Conservation (phyloP, 2,329 filamentous ascomycete species). For the Gaeumannomyces sp. region DNA sequence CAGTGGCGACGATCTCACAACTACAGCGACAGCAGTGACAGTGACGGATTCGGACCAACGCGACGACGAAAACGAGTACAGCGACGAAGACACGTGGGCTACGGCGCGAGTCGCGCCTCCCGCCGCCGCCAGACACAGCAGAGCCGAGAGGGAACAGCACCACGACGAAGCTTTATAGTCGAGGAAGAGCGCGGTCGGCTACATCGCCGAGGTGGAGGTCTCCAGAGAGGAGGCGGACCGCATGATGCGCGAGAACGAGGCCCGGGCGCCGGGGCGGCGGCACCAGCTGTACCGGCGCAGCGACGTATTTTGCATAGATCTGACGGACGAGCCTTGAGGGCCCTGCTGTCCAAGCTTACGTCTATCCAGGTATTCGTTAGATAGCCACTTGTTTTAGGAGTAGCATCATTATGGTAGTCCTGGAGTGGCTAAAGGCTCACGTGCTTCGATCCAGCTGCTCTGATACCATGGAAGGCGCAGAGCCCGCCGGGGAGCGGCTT, state of each 20-base stretch:
- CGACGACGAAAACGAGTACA: neutral
- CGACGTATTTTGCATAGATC: slow-evolving; percentile 6
- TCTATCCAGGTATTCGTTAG: no score
- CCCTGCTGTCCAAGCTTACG: no score
- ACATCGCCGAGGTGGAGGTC: slow-evolving; percentile 21
- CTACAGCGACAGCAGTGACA: neutral
- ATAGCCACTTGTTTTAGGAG: no score
- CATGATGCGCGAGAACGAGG: slow-evolving; percentile 11
- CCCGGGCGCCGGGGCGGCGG: neutral
- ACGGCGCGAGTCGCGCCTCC: neutral
- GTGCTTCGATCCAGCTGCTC: no score
- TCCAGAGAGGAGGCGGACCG: slow-evolving; percentile 19
- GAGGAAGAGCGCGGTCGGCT: slow-evolving; percentile 21
- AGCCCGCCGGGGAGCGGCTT: no score
- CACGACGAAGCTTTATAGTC: slow-evolving; percentile 21
- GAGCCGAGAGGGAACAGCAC: neutral
- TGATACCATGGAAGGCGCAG: no score
- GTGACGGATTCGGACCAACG: neutral
- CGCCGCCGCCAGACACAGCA: neutral
- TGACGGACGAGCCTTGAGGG: slow-evolving; percentile 7
- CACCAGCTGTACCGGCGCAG: slow-evolving; percentile 7
- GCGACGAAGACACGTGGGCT: neutral
- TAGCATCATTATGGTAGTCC: no score
- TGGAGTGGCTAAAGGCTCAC: no score
- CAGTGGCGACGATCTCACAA: neutral